A percentile compares a stretch with the other conserved stretches of the same genome.
Conservation (phyloP, 2,329 filamentous ascomycete genomes). For the Aspergillus terreus region DNA sequence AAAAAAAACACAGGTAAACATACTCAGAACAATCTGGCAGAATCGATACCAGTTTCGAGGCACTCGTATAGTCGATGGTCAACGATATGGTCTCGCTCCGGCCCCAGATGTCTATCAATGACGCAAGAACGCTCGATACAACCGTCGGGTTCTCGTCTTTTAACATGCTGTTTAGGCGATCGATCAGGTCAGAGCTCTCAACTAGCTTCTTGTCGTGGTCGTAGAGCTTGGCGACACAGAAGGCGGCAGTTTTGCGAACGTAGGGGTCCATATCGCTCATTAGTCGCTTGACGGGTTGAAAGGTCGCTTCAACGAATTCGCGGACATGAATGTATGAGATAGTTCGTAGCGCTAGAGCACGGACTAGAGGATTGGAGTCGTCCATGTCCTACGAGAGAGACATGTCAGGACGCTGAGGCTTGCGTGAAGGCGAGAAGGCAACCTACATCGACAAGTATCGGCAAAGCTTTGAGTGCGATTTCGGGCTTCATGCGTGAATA, state of each 20-base stretch:
- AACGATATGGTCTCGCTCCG: constrained; percentile 95
- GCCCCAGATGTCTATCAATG: constrained; percentile 97
- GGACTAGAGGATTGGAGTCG: constrained; percentile 85
- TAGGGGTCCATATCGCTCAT: constrained; percentile 88
- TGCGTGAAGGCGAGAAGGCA: neutral
- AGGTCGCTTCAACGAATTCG: constrained; percentile 89
- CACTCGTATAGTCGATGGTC: constrained; percentile 95
- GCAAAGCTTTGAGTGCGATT: constrained; percentile 86
- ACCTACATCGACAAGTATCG: constrained; percentile 73
- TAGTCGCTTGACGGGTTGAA: constrained; percentile 76
- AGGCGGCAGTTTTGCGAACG: constrained; percentile 94
- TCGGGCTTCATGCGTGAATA: constrained; percentile 94
- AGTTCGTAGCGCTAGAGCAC: constrained; percentile 86
- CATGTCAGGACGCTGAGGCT: constrained; percentile 7
- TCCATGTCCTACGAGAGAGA: constrained; percentile 70
- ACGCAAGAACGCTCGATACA: constrained; percentile 86
- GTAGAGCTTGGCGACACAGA: constrained; percentile 95
- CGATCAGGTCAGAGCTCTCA: constrained; percentile 86
- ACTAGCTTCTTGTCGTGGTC: constrained; percentile 91
- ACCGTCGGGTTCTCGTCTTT: constrained; percentile 97
- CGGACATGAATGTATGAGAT: constrained; percentile 97
- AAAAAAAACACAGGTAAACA: constrained; percentile 31
- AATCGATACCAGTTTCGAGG: constrained; percentile 97
- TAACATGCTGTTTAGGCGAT: constrained; percentile 81
- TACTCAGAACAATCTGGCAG: constrained; percentile 95